Evolutionary conservation across 2,329 filamentous ascomycete species (phyloP), one percentile per base, ranked within the genome.

Genomic region (Paraphoma sp.): DNA sequence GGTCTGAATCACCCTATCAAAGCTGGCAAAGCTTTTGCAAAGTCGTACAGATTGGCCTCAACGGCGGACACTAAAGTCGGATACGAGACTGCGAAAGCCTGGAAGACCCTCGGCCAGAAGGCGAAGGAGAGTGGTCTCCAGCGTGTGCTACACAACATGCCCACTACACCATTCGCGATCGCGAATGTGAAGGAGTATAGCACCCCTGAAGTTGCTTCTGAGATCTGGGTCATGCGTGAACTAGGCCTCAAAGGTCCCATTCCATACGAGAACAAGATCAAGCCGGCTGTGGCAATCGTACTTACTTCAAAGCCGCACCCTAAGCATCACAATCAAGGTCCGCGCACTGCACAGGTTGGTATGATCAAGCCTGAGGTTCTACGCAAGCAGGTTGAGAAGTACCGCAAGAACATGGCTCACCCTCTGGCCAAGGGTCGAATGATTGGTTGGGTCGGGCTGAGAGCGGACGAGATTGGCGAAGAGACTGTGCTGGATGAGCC

Each of bases 161-260:
- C 31, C 7, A 12, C 31, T 33, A 12, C 7, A 33, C 31, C 31
- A 7, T 12, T 33, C 31, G 7, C 31, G 31, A 33, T 33, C 12
- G 47, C 53, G 7, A 47, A 51, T 16, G 30, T 55, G 47, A 31
- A 55, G 23, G 28, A 6, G 6, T 55, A 51, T 36, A 17, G n/a
- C 4, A 48, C 48, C 11, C 42, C 43, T 11, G 48, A 51, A 28
- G 53, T 56, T 16, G 53, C 7, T 8, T 51, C 53, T 43, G 53
- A 51, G 41, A 29, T 41, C 23, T 56, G 53, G 43, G 36, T 56
- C 29, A 51, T 56, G 53, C 47, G 48, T 33, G 17, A 51, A 12
- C 53, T 56, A 8, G 48, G 53, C 8, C 17, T 42, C 33, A 7
- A 51, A 18, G 47, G 47, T 9, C 4, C 16, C 7, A 46, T 46